Evolutionary conservation across 225 moss, liverwort and hornwort genomes (phyloP).

Genomic region (Bryoerythrophyllum caledonicum): DNA sequence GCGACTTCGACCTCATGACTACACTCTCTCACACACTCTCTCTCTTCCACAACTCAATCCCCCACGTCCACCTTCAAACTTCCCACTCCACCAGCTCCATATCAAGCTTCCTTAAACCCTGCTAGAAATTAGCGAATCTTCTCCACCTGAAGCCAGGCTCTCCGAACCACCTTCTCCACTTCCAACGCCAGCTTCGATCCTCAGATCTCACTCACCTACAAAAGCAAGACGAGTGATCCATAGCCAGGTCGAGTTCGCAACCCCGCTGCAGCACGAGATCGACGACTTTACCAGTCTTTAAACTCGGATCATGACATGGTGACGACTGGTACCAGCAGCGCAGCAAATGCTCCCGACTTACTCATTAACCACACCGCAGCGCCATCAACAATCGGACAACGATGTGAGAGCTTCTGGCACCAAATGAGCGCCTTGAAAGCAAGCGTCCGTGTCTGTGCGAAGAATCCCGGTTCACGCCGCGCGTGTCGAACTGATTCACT

Average conservation of each 20-base stretch:
- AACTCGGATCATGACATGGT: background rate
- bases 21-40: background rate
- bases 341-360: background rate
- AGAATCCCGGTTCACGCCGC: conserved; percentile 5
- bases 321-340: background rate
- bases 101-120: background rate
- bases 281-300: background rate
- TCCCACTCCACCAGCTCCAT: conserved; percentile 21
- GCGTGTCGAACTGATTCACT: background rate
- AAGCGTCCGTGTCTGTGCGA: no score
- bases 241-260: background rate
- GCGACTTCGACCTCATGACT: conserved; percentile 47
- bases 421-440: no score
- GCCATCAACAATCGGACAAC: background rate
- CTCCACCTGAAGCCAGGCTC: no score
- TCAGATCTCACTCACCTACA: no score
- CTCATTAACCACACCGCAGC: background rate
- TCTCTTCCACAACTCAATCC: background rate
- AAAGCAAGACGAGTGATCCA: background rate
- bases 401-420: background rate
- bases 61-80: conserved; percentile 2
- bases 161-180: no score
- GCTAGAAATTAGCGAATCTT: background rate
- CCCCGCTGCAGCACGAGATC: background rate
- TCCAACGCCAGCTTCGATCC: background rate